Conservation (phyloP, 306 rosid genomes). For the Casuarina glauca region DNA sequence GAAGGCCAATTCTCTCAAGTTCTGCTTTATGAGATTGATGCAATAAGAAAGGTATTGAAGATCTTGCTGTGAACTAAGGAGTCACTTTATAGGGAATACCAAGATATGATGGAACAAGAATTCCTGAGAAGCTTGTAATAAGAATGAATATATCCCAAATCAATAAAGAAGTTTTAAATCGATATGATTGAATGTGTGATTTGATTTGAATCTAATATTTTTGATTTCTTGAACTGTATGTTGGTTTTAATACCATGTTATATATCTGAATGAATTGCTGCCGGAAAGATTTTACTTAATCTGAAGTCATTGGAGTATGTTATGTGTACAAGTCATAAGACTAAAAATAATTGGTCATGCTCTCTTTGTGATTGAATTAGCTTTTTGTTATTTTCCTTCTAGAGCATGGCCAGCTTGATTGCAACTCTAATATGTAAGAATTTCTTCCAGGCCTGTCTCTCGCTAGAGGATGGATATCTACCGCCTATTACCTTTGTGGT, state of each 20-base stretch:
- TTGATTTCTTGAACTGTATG: not conserved
- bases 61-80: not conserved
- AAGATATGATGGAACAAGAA: not conserved
- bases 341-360: not conserved
- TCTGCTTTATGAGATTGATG: conserved; percentile 73
- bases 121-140: not conserved
- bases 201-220: not conserved
- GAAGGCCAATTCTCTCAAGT: conserved; percentile 86
- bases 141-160: not conserved
- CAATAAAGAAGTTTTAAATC: not conserved
- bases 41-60: conserved; percentile 65
- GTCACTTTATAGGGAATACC: not conserved
- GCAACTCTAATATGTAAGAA: not conserved
- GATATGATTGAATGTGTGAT: not conserved
- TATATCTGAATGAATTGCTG: not conserved
- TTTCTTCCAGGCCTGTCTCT: conserved; percentile 59
- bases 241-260: not conserved
- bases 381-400: not conserved
- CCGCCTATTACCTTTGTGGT: conserved; percentile 69
- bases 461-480: conserved; percentile 42
- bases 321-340: too few species aligned
- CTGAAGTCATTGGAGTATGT: too few species aligned
- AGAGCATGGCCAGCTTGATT: not conserved
- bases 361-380: not conserved
- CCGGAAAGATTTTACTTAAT: not conserved